Conservation (phyloP, 352 stramenopile species). For the Globisporangium ultimum region DNA sequence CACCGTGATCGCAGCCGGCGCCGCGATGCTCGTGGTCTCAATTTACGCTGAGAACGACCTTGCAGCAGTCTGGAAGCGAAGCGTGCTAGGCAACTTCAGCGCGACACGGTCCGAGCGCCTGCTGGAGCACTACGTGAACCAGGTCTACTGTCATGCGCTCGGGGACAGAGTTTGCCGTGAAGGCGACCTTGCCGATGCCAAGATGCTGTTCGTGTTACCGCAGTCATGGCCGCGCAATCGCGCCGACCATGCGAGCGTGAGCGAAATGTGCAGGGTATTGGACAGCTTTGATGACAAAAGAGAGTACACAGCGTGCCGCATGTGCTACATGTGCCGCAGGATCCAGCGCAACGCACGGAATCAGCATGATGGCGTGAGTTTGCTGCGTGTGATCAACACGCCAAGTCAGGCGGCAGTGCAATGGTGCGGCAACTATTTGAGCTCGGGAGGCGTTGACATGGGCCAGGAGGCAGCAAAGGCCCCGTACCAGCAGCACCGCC, state of each 20-base stretch:
- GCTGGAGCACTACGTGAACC: slow-evolving; percentile 19
- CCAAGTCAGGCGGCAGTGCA: slow-evolving; percentile 8
- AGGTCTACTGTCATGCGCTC: slow-evolving; percentile 17
- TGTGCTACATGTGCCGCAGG: slow-evolving; percentile 5
- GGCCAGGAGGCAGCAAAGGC: slow-evolving; percentile 3
- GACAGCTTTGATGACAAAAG: too few relatives aligned
- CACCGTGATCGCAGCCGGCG: slow-evolving; percentile 6
- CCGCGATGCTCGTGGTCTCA: slow-evolving; percentile 15
- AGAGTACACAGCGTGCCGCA: too few relatives aligned
- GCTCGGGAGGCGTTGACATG: neutral
- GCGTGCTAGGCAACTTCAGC: neutral
- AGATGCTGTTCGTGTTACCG: slow-evolving; percentile 7
- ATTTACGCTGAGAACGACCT: neutral
- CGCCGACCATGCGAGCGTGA: too few relatives aligned
- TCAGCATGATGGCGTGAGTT: neutral
- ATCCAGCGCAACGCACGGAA: neutral
- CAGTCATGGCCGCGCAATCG: neutral
- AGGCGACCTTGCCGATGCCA: neutral
- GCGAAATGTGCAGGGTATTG: too few relatives aligned
- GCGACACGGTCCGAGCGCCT: slow-evolving; percentile 1
- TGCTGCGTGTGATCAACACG: slow-evolving; percentile 15
- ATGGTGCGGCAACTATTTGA: slow-evolving; percentile 25
- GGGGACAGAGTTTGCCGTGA: slow-evolving; percentile 9
- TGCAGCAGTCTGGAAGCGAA: neutral
- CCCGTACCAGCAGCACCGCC: slow-evolving; percentile 22